A percentile compares a stretch with the other conserved stretches of the same genome.
These are phyloP conservation scores for Meredithiella fracta DNA, from an alignment of 2,329 filamentous ascomycete genomes.

Conservation along the genomic window DNA sequence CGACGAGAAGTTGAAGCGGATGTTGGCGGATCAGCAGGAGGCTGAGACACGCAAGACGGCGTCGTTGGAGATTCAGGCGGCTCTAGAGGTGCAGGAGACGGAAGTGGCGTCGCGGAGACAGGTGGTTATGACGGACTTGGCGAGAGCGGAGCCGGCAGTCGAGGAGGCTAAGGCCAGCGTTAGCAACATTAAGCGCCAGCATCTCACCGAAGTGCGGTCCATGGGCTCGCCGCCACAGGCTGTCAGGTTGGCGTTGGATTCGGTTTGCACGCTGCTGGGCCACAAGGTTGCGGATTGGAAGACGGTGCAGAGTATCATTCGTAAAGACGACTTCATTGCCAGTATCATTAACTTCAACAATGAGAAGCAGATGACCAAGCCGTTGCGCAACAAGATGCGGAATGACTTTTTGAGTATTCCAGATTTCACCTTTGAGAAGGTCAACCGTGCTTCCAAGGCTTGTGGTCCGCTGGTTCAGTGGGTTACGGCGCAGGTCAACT, in stretches of 20 bases:
- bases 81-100: slow-evolving; percentile 74
- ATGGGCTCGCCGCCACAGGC: slow-evolving; percentile 86
- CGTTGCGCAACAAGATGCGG: slow-evolving; percentile 72
- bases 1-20: slow-evolving; percentile 90
- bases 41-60: slow-evolving; percentile 80
- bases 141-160: slow-evolving; percentile 82
- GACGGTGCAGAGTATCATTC: slow-evolving; percentile 71
- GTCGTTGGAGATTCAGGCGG: slow-evolving; percentile 75
- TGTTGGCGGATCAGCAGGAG: slow-evolving; percentile 90
- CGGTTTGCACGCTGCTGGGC: slow-evolving; percentile 88
- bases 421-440: slow-evolving; percentile 90
- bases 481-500: slow-evolving; percentile 92
- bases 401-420: slow-evolving; percentile 82
- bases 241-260: slow-evolving; percentile 82
- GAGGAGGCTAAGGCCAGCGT: slow-evolving; percentile 88
- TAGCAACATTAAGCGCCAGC: slow-evolving; percentile 94
- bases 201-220: slow-evolving; percentile 90
- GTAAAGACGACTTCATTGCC: slow-evolving; percentile 89
- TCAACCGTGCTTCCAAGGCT: slow-evolving; percentile 89
- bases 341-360: slow-evolving; percentile 97
- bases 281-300: slow-evolving; percentile 88
- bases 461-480: slow-evolving; percentile 94
- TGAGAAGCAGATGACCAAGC: slow-evolving; percentile 79
- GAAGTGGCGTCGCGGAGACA: slow-evolving; percentile 71
- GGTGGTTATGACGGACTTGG: slow-evolving; percentile 74